Percentiles rank a stretch among this genome's conserved stretches.
phyloP scores from a whole-genome alignment of 139 green algal species.

The Choricystis sp. region DNA sequence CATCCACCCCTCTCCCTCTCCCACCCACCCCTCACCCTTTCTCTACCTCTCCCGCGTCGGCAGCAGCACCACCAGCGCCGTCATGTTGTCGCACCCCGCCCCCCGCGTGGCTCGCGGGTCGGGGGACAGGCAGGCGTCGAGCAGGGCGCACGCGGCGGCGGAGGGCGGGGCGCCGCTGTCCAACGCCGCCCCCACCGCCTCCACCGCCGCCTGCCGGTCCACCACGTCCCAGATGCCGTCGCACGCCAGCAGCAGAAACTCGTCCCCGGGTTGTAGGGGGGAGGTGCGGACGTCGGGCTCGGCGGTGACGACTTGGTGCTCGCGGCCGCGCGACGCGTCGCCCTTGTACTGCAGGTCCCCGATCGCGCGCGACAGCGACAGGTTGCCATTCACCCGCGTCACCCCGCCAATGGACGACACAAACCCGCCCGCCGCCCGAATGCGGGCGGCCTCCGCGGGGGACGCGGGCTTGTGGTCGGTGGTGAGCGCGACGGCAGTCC shows the following conservation, averaged over 20 bases:
- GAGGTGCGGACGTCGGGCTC: conserved; percentile 44
- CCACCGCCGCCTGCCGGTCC: conserved; percentile 57
- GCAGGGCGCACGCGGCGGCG: conserved; percentile 44
- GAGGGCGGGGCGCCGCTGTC: conserved; percentile 17
- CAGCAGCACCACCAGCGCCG: conserved; percentile 32
- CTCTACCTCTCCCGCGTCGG: not conserved
- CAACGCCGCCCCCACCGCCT: conserved; percentile 61
- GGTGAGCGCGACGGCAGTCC: conserved; percentile 46
- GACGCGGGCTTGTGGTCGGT: conserved; percentile 72
- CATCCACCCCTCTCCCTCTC: not conserved
- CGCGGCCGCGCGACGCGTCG: conserved; percentile 23
- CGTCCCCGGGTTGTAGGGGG: conserved; percentile 40
- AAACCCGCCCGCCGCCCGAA: conserved; percentile 63
- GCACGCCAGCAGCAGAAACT: conserved; percentile 83
- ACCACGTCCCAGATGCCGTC: conserved; percentile 91
- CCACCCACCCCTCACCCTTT: conserved; percentile 1
- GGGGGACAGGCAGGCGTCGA: conserved; percentile 72
- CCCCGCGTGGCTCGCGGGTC: conserved; percentile 66
- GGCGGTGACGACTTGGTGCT: conserved; percentile 64
- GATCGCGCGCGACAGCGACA: conserved; percentile 88
- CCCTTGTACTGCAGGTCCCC: conserved; percentile 91
- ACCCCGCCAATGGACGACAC: conserved; percentile 27
- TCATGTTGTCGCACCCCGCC: conserved; percentile 93
- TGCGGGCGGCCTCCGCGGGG: conserved; percentile 53
- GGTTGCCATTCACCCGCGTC: conserved; percentile 78